Percentiles rank a stretch among this genome's conserved stretches.
These are phyloP conservation scores for Cyclotella choctawhatcheeana DNA, from an alignment of 108 stramenopile species.

Conservation along the genomic window DNA sequence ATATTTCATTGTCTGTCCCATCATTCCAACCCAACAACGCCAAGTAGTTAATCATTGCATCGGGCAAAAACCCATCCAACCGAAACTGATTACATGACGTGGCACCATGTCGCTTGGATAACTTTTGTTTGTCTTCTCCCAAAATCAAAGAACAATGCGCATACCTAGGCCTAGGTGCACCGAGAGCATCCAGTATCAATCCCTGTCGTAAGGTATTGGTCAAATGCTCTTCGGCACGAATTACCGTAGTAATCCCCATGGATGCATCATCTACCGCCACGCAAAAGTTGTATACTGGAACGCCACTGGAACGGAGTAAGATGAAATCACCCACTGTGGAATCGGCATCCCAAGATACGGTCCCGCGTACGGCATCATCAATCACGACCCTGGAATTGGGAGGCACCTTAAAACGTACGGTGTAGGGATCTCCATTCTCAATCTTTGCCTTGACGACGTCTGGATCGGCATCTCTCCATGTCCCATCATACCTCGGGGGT, in stretches of 20 bases:
- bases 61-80: conserved; percentile 92
- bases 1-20: conserved; percentile 97
- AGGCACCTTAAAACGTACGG: conserved; percentile 92
- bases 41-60: conserved; percentile 97
- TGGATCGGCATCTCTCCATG: conserved; percentile 96
- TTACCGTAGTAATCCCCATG: conserved; percentile 97
- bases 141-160: conserved; percentile 98
- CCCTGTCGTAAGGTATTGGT: conserved; percentile 96
- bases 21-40: conserved; percentile 97
- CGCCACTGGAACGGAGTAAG: conserved; percentile 88
- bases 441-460: conserved; percentile 81
- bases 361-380: conserved; percentile 94
- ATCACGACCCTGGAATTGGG: conserved; percentile 85
- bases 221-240: conserved; percentile 97
- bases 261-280: conserved; percentile 96
- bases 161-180: conserved; percentile 88
- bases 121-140: conserved; percentile 96
- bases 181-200: conserved; percentile 88
- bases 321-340: conserved; percentile 97
- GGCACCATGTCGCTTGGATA: conserved; percentile 97
- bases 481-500: conserved; percentile 92
- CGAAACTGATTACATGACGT: conserved; percentile 96
- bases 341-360: conserved; percentile 96
- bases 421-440: conserved; percentile 83
- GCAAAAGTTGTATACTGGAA: conserved; percentile 99